Percentiles rank a stretch among this genome's conserved stretches.
phyloP scores from a whole-genome alignment of 768 basidiomycete species.

The Collybia nuda region DNA sequence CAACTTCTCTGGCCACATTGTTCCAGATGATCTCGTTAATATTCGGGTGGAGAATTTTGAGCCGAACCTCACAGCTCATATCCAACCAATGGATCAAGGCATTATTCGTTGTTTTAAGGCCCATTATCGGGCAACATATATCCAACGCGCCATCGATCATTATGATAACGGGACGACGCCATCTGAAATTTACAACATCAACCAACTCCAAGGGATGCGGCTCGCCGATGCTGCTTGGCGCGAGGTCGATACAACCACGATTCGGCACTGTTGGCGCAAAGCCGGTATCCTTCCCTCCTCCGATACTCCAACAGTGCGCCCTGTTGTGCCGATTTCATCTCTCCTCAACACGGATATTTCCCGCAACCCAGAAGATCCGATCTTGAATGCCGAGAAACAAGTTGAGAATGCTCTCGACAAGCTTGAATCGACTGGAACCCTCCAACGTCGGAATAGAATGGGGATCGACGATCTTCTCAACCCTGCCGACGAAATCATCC shows the following conservation, averaged over 20 bases:
- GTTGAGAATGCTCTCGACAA: not conserved
- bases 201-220: constrained; percentile 31
- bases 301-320: constrained; percentile 4
- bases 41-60: constrained; percentile 13
- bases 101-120: not conserved
- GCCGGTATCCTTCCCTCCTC: constrained; percentile 2
- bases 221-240: constrained; percentile 19
- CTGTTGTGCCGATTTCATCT: constrained; percentile 18
- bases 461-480: constrained; percentile 6
- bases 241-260: not conserved
- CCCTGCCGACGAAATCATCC: constrained; percentile 7
- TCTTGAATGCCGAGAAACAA: constrained; percentile 6
- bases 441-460: constrained; percentile 20
- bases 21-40: constrained; percentile 8
- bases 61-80: constrained; percentile 15
- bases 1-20: constrained; percentile 14
- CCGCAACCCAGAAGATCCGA: not conserved
- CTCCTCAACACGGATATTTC: constrained; percentile 11
- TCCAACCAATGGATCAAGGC: not conserved
- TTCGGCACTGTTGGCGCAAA: not conserved
- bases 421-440: constrained; percentile 8
- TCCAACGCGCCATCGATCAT: constrained; percentile 18
- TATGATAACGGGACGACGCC: constrained; percentile 10
- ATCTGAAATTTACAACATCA: constrained; percentile 24
- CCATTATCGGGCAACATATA: constrained; percentile 14